Base-by-base conservation (phyloP, 139 green algal species). In the Coelastrella sp. region DNA sequence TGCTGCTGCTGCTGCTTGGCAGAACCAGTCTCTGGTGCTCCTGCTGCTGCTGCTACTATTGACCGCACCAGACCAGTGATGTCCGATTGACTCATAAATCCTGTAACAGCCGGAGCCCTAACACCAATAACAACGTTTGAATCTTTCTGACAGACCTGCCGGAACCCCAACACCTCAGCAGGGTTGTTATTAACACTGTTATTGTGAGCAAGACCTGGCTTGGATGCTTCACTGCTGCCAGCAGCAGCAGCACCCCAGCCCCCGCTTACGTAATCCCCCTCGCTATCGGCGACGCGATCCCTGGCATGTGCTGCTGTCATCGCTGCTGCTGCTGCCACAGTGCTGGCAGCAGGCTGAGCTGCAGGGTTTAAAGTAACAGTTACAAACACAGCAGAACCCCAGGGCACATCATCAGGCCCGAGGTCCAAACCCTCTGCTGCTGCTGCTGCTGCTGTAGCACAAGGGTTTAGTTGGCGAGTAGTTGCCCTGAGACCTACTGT, bases 261-360 rank as follows among this genome's bases (percentile, higher is more conserved):
- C 16, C 14, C 64, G 19, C 8, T 8, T 14, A 16, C 7, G 16
- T 47, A 88, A 5, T 80, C 83, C 22, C 19, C 5, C n/a, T 75
- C 85, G 20, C 19, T 73, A 61, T 75, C 73, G 54, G 11, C 58
- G 4, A 20, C 58, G 10, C 85, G 57, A 11, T 90, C 74, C 73
- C 56, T 83, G 32, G 85, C 85, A 75, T 90, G 85, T 54, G 85
- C 85, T 84, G 85, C 74, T 77, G 85, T 73, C 73, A 90, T 60
- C 22, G 73, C 85, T 84, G 74, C 59, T 58, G 73, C 85, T 47
- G 73, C 54, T 84, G 58, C 74, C 16, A 65, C n/a, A 56, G 85
- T 73, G 23, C 8, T 47, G 73, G 74, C 20, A 13, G 11, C 4
- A 47, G 85, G 74, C 4, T 7, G 23, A 8, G 74, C 73, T 47